Percentiles rank a stretch among this genome's conserved stretches.
phyloP scores from a whole-genome alignment of 1,284 basidiomycete species.

The Fomes fomentarius region DNA sequence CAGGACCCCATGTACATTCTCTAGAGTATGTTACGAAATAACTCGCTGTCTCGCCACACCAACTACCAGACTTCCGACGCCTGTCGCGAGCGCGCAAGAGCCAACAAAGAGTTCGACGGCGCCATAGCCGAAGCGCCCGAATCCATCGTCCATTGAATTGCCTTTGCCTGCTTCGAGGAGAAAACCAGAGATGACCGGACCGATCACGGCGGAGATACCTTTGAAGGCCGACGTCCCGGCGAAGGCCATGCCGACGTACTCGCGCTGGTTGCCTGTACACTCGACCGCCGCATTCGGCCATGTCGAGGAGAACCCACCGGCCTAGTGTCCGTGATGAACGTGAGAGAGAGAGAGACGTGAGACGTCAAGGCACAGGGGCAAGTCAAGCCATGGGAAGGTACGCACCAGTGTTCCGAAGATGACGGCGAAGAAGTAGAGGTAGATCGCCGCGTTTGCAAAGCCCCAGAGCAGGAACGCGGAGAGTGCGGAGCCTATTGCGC shows the following conservation, averaged over 20 bases:
- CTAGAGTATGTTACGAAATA: neutral
- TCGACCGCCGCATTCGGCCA: constrained; percentile 28
- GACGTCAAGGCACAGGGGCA: neutral
- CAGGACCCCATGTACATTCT: no score
- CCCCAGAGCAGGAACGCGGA: constrained; percentile 34
- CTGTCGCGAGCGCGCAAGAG: constrained; percentile 28
- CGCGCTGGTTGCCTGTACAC: constrained; percentile 26
- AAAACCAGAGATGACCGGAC: constrained; percentile 28
- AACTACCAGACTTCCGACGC: constrained; percentile 23
- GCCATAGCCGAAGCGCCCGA: constrained; percentile 29
- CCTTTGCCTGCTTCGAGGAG: constrained; percentile 25
- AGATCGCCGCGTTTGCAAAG: constrained; percentile 27
- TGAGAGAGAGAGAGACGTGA: constrained; percentile 7
- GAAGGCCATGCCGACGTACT: constrained; percentile 28
- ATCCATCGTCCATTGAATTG: constrained; percentile 10
- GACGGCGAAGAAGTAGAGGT: constrained; percentile 30
- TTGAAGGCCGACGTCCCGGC: constrained; percentile 24
- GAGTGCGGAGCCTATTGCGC: constrained; percentile 27
- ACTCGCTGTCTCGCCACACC: constrained; percentile 17
- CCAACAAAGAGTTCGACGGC: constrained; percentile 33
- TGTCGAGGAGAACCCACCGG: constrained; percentile 30
- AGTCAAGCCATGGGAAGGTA: constrained; percentile 12
- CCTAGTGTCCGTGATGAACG: no score
- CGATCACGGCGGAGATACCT: constrained; percentile 28
- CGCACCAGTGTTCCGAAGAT: constrained; percentile 31